These are phyloP conservation scores for Aechmea fasciata DNA, from an alignment of 176 grass and related monocot genomes.

Conservation along the genomic window DNA sequence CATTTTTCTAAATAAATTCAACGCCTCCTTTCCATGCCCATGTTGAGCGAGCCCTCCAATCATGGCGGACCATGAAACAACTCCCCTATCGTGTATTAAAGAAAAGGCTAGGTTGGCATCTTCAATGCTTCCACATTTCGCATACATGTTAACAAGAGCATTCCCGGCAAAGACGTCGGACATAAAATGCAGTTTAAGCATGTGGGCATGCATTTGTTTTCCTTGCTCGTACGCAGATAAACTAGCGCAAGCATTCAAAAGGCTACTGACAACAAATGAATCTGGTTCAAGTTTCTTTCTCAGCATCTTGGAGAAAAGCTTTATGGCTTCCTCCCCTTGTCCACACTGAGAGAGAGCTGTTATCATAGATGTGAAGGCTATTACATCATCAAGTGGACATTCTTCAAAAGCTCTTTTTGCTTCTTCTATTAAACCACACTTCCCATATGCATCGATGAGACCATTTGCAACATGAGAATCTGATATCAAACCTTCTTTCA, in stretches of 20 bases:
- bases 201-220: constrained; percentile 70
- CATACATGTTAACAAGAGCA: constrained; percentile 87
- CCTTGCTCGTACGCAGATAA: constrained; percentile 88
- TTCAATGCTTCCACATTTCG: constrained; percentile 77
- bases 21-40: constrained; percentile 60
- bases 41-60: constrained; percentile 86
- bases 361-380: constrained; percentile 82
- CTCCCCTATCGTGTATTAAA: constrained; percentile 45
- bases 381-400: constrained; percentile 41
- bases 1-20: constrained; percentile 66
- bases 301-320: constrained; percentile 59
- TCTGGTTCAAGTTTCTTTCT: constrained; percentile 57
- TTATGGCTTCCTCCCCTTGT: constrained; percentile 75
- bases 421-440: constrained; percentile 40
- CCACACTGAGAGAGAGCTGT: constrained; percentile 53
- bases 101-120: constrained; percentile 68
- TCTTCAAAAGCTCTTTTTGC: constrained; percentile 56
- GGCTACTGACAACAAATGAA: constrained; percentile 76
- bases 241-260: constrained; percentile 68
- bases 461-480: constrained; percentile 77
- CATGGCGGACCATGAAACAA: constrained; percentile 98
- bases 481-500: constrained; percentile 48
- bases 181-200: constrained; percentile 58
- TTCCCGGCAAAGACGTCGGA: constrained; percentile 65
- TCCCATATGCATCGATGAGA: constrained; percentile 80